Conservation (phyloP, 2,329 filamentous ascomycete species). For the Pseudogymnoascus sp. region DNA sequence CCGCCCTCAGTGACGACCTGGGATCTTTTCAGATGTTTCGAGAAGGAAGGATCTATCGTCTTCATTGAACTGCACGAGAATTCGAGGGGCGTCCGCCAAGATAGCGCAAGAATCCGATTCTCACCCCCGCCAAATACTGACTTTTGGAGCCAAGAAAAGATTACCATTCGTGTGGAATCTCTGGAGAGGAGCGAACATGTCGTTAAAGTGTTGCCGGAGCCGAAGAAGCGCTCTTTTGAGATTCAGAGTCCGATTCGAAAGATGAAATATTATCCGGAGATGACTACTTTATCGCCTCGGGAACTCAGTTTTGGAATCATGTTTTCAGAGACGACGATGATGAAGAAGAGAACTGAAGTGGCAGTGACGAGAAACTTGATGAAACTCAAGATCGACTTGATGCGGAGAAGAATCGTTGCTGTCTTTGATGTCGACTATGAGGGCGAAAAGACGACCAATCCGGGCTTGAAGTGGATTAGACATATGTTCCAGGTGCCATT, state of each 20-base stretch:
- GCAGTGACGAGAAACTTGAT: conserved; percentile 19
- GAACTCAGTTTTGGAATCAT: conserved; percentile 56
- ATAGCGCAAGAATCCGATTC: conserved; percentile 45
- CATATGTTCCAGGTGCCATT: conserved; percentile 32
- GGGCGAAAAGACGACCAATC: conserved; percentile 15
- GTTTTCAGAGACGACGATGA: conserved; percentile 45
- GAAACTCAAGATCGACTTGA: conserved; percentile 34
- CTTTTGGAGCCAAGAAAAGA: conserved; percentile 41
- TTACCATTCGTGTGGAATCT: conserved; percentile 16
- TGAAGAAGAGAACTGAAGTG: conserved; percentile 44
- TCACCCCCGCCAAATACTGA: conserved; percentile 43
- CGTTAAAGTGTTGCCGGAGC: conserved; percentile 10
- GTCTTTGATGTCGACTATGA: conserved; percentile 31
- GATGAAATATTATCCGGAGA: conserved; percentile 27
- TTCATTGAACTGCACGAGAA: conserved; percentile 49
- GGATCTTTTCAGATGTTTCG: conserved; percentile 46
- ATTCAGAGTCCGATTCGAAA: conserved; percentile 28
- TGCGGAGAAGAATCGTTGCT: conserved; percentile 33
- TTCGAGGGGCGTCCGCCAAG: conserved; percentile 31
- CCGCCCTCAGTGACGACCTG: conserved; percentile 31
- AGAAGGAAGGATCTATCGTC: conserved; percentile 42
- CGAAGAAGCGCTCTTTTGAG: background rate
- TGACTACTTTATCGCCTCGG: conserved; percentile 35
- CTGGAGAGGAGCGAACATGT: conserved; percentile 14
- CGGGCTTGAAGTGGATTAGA: conserved; percentile 15